These are phyloP conservation scores for Rosa hybrid DNA, from an alignment of 331 rosid genomes.

Conservation along the genomic window DNA sequence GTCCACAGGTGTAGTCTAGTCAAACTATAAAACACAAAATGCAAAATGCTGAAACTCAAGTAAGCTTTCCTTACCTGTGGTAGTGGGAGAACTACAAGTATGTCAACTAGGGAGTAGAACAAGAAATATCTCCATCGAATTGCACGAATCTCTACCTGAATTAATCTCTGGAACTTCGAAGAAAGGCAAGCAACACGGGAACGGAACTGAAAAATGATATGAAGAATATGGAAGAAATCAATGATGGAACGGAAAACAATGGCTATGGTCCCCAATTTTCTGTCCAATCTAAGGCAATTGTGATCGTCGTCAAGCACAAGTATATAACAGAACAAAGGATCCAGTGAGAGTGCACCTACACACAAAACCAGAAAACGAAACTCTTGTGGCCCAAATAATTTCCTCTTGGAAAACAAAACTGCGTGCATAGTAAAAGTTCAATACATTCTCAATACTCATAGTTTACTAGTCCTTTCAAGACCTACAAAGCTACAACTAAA, in stretches of 20 bases:
- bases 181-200: background rate
- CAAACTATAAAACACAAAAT: too few species aligned
- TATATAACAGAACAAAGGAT: constrained; percentile 27
- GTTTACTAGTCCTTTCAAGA: background rate
- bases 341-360: constrained; percentile 24
- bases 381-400: background rate
- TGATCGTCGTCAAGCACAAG: background rate
- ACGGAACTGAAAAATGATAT: constrained; percentile 23
- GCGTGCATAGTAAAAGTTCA: constrained; percentile 10
- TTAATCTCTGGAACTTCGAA: constrained; percentile 10
- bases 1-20: too few species aligned
- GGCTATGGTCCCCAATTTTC: constrained; percentile 2
- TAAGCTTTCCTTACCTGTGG: constrained; percentile 28
- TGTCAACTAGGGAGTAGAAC: constrained; percentile 17
- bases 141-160: constrained; percentile 70
- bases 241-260: constrained; percentile 8
- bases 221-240: constrained; percentile 10
- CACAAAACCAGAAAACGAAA: constrained; percentile 19
- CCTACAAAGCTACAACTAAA: too few species aligned
- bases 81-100: constrained; percentile 32
- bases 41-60: background rate
- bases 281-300: constrained; percentile 20
- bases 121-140: background rate
- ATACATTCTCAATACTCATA: background rate
- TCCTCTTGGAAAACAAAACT: constrained; percentile 9